These are phyloP conservation scores for Casuarina cunninghamiana DNA, from an alignment of 306 rosid species.

Conservation along the genomic window DNA sequence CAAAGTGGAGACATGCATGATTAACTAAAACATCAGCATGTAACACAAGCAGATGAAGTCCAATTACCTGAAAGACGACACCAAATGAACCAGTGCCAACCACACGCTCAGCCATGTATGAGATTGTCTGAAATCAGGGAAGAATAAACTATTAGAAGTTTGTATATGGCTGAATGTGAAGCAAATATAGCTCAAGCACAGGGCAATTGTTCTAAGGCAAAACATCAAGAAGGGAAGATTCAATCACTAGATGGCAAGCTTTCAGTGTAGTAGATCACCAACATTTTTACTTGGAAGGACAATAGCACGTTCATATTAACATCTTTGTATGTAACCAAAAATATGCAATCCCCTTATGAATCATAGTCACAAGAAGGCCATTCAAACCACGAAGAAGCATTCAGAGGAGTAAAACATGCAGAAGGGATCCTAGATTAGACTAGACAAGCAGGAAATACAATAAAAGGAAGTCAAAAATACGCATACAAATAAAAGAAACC, in stretches of 20 bases:
- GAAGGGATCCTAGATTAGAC: background rate
- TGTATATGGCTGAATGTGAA: background rate
- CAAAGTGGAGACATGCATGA: background rate
- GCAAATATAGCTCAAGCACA: background rate
- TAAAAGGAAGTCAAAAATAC: constrained; percentile 8
- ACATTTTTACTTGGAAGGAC: background rate
- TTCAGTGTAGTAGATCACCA: background rate
- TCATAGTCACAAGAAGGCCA: background rate
- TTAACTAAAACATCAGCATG: constrained; percentile 6
- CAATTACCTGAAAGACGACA: constrained; percentile 84
- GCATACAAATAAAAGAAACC: constrained; percentile 7
- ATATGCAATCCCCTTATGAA: background rate
- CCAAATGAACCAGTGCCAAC: constrained; percentile 98
- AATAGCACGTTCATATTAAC: background rate
- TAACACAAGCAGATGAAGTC: constrained; percentile 16
- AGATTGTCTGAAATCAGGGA: constrained; percentile 58
- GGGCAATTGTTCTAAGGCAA: constrained; percentile 2
- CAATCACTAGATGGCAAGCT: constrained; percentile 3
- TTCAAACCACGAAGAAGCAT: background rate
- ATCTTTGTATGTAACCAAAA: background rate
- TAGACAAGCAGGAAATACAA: background rate
- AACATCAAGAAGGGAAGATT: constrained; percentile 12
- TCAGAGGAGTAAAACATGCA: background rate
- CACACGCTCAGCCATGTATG: constrained; percentile 94
- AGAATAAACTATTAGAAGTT: constrained; percentile 18